Base-by-base conservation (phyloP, 768 basidiomycete genomes). In the Amanita exitialis region DNA sequence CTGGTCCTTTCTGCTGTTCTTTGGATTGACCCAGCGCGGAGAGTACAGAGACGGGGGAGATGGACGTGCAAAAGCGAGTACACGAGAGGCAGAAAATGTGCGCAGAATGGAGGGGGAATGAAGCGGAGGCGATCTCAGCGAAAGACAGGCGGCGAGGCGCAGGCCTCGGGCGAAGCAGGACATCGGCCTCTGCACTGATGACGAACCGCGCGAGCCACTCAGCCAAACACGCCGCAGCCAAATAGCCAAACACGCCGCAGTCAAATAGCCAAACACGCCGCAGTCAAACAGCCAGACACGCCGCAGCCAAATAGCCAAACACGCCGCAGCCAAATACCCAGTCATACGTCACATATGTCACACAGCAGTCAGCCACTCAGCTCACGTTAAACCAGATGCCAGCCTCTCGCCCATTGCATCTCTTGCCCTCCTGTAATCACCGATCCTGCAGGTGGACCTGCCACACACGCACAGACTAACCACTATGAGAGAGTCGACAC, bases 11-110 rank as follows among this genome's bases (percentile, higher is more conserved):
- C 16, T 32, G 23, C 23, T 34, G 25, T 52, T 44, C 44, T 52
- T 52, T 15, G 51, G 34, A 21, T 52, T 52, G 13, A 52, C 51
- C 51, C 51, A 52, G 16, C 51, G 51, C 13, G 51, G 51, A 4
- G 51, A 45, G 25, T 50, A 50, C n/a, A 52, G 21, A n/a, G 37
- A 20, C 3, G 44, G 37, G 3, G 5, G 36, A 7, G 51, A 21
- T 25, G 51, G 51, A 5, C 51, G 51, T 8, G 43, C 12, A 28
- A 52, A 52, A 6, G 42, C 9, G 27, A 41, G 38, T 2, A n/a
- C 6, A 6, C 15, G 38, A 16, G 49, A 50, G 16, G 49, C 16
- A 20, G 27, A 43, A 8, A 50, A 30, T 2, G 49, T 16, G 12
- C 20, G 36, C 2, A 16, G 4, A 23, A n/a, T 38, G 3, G 28